Conservation (phyloP, 2,329 filamentous ascomycete species). For the Rhinocladiella mackenziei region DNA sequence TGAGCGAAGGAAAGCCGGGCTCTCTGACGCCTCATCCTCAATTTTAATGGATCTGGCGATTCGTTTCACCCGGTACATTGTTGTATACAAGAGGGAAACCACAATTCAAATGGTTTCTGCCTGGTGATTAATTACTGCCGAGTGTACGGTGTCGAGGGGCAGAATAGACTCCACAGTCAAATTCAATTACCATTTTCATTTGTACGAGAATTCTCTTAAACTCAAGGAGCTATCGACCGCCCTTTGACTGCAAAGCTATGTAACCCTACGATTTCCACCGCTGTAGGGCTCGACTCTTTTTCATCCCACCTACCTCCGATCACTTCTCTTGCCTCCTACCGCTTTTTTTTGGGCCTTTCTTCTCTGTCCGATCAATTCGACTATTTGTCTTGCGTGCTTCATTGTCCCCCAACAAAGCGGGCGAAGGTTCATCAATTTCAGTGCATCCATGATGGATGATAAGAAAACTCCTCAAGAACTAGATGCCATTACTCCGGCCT, state of each 20-base stretch:
- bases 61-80: slow-evolving; percentile 41
- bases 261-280: too few relatives aligned
- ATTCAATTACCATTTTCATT: slow-evolving; percentile 2
- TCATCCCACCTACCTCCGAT: too few relatives aligned
- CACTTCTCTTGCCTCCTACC: too few relatives aligned
- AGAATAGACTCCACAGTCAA: neutral
- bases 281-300: too few relatives aligned
- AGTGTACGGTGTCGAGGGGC: neutral
- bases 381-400: too few relatives aligned
- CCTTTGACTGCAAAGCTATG: too few relatives aligned
- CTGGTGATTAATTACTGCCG: neutral
- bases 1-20: slow-evolving; percentile 30
- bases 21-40: slow-evolving; percentile 37
- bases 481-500: slow-evolving; percentile 9
- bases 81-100: too few relatives aligned
- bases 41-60: slow-evolving; percentile 31
- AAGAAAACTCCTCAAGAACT: slow-evolving; percentile 7
- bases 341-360: too few relatives aligned
- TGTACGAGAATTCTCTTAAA: neutral
- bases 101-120: neutral
- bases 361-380: too few relatives aligned
- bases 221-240: neutral
- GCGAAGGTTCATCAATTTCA: too few relatives aligned
- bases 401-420: too few relatives aligned
- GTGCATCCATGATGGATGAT: too few relatives aligned